These are phyloP conservation scores for Zarea fungicola DNA, from an alignment of 2,329 filamentous ascomycete species.

Conservation along the genomic window DNA sequence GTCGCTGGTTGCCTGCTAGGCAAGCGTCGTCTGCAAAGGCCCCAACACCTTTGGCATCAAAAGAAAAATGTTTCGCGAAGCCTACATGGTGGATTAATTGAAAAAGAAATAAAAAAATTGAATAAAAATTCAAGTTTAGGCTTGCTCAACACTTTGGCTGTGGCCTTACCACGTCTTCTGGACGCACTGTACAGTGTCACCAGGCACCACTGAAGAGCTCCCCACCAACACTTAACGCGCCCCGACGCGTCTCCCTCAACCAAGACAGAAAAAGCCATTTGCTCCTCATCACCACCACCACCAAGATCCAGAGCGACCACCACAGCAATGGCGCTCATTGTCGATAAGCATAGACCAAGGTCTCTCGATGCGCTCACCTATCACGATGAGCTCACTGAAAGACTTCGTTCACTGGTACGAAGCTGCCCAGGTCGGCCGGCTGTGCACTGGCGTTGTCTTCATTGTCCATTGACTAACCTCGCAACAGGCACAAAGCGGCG, in stretches of 20 bases:
- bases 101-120: too few relatives aligned
- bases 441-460: too few relatives aligned
- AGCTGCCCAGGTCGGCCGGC: not conserved
- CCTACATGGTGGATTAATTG: too few relatives aligned
- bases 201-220: too few relatives aligned
- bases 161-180: too few relatives aligned
- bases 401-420: conserved; percentile 77
- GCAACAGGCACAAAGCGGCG: conserved; percentile 81
- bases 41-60: too few relatives aligned
- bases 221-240: conserved; percentile 14
- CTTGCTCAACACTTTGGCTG: too few relatives aligned
- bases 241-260: conserved; percentile 23
- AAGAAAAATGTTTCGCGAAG: too few relatives aligned
- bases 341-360: conserved; percentile 67
- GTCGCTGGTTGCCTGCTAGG: too few relatives aligned
- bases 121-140: too few relatives aligned
- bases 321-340: conserved; percentile 58
- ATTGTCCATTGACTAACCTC: conserved; percentile 13
- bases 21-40: too few relatives aligned
- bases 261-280: conserved; percentile 18
- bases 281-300: conserved; percentile 16
- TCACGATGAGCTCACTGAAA: conserved; percentile 80
- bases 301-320: conserved; percentile 8
- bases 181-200: too few relatives aligned
- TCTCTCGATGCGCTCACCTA: conserved; percentile 78